phyloP scores from a whole-genome alignment of 1,284 basidiomycete species.

The Trichosporon faecale region DNA sequence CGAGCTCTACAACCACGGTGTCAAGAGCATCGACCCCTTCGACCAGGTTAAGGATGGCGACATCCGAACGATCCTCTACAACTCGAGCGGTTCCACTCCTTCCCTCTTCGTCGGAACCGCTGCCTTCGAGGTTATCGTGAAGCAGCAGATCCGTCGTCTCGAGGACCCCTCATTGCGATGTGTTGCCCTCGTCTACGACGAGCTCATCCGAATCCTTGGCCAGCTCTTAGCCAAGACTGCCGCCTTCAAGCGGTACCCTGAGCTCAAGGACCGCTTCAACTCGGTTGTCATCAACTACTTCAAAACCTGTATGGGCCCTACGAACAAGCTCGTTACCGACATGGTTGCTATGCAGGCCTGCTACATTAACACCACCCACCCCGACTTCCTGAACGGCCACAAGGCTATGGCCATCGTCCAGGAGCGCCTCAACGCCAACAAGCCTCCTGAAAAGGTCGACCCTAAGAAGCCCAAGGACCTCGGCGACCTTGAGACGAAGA shows the following conservation, averaged over 20 bases:
- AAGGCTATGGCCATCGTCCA: conserved; percentile 89
- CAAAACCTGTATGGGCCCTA: conserved; percentile 88
- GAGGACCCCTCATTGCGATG: conserved; percentile 93
- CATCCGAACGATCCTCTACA: conserved; percentile 92
- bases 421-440: conserved; percentile 76
- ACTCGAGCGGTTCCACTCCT: conserved; percentile 94
- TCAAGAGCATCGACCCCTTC: conserved; percentile 94
- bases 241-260: conserved; percentile 90
- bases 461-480: conserved; percentile 82
- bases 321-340: conserved; percentile 89
- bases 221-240: conserved; percentile 87
- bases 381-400: conserved; percentile 95
- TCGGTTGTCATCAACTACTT: conserved; percentile 92
- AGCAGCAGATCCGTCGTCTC: conserved; percentile 94
- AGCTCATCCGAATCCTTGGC: conserved; percentile 89
- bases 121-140: conserved; percentile 96
- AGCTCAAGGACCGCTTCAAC: conserved; percentile 91
- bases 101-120: conserved; percentile 93
- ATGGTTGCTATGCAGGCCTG: conserved; percentile 95
- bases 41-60: conserved; percentile 98
- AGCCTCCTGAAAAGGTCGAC: conserved; percentile 64
- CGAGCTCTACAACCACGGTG: conserved; percentile 93
- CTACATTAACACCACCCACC: conserved; percentile 84
- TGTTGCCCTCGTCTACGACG: conserved; percentile 91
- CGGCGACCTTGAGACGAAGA: conserved; percentile 68